Conservation (phyloP, 2,329 filamentous ascomycete species). For the Sporothrix inflata region DNA sequence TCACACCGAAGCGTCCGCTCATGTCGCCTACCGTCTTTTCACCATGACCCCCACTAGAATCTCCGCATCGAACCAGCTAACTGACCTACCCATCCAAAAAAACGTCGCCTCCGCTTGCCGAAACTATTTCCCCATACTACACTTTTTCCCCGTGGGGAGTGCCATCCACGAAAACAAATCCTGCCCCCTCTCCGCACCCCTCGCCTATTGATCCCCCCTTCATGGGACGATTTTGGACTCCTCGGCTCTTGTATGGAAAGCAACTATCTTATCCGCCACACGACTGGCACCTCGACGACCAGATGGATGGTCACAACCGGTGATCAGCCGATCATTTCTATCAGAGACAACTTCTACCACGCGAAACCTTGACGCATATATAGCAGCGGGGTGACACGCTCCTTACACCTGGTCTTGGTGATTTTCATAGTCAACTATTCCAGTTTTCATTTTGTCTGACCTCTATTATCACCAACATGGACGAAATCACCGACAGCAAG, state of each 20-base stretch:
- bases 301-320: neutral
- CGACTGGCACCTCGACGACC: neutral
- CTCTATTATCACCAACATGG: neutral
- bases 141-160: neutral
- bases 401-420: too few relatives aligned
- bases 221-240: neutral
- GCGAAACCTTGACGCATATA: neutral
- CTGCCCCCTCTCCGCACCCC: neutral
- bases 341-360: too few relatives aligned
- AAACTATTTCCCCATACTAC: neutral
- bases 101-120: neutral
- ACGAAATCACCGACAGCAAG: slow-evolving; percentile 19
- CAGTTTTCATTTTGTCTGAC: too few relatives aligned
- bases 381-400: neutral
- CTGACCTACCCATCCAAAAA: too few relatives aligned
- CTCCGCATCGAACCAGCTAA: neutral
- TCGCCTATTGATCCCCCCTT: neutral
- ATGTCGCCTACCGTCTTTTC: neutral
- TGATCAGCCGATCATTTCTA: neutral
- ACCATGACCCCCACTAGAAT: neutral
- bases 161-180: neutral
- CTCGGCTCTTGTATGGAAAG: neutral
- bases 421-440: neutral
- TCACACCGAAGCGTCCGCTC: neutral
- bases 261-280: neutral